Evolutionary conservation across 768 basidiomycete genomes (phyloP), one percentile per base, ranked within the genome.

Genomic region (Suillus occidentalis): DNA sequence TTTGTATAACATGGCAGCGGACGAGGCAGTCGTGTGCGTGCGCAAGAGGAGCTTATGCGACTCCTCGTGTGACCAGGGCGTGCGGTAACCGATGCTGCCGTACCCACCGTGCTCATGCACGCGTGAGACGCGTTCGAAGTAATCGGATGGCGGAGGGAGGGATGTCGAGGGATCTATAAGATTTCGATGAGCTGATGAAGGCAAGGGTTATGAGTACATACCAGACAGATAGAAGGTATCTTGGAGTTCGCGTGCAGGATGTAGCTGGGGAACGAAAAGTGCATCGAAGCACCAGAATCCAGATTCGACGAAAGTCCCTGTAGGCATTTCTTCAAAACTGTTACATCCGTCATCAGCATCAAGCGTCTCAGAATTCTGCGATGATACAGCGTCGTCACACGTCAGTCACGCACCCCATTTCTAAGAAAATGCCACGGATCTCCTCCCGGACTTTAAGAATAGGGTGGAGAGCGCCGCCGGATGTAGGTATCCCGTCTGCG

Each of bases 211-310:
- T 47, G 36, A 43, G 60, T 14, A 63, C 78, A 66, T 71, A 88
- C 95, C 94, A 63, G 97, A 97, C 36, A 99, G 83, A 78, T 98
- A 99, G 85, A 99, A 99, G 6, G 97, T 99, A 72, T 99, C 97
- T 77, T 99, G 97, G 57, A 98, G 74, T 68, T 99, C 97, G 72
- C 97, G 88, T 14, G 97, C 97, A 8, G 97, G 97, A 80, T 99
- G 97, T 76, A 99, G 97, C 73, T 99, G 97, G 0, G 97, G 97
- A 0, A 99, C 97, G 77, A 97, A 99, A 68, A 99, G 84, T 2
- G 96, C 89, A 76, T 99, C 97, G 78, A 99, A 99, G 76, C 95
- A 97, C 97, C 97, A 99, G 85, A 99, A 99, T 42, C 92, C 92
- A 25, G 95, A 97, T 79, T 99, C 97, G 63, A 99, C 95, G 75